phyloP scores from a whole-genome alignment of 192 early-diverging fungal genomes.

The Coemansia sp. region DNA sequence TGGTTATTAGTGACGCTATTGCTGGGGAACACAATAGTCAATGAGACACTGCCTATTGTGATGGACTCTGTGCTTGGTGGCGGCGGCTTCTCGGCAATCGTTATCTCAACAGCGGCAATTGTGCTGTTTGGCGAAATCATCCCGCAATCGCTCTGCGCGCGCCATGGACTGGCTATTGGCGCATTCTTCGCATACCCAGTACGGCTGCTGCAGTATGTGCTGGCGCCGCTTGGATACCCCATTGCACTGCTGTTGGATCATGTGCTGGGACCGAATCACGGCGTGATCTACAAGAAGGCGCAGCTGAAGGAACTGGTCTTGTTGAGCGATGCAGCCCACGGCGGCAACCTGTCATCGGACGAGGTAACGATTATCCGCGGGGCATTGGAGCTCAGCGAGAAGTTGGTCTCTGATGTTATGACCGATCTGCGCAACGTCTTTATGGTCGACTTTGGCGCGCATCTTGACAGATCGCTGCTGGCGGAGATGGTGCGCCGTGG shows the following conservation, averaged over 20 bases:
- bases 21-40: constrained; percentile 90
- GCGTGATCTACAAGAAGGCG: constrained; percentile 82
- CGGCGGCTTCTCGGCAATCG: constrained; percentile 77
- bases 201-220: constrained; percentile 62
- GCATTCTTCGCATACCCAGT: constrained; percentile 83
- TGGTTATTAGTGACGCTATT: constrained; percentile 93
- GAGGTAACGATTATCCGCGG: constrained; percentile 80
- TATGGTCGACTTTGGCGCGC: constrained; percentile 62
- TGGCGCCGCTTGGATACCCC: constrained; percentile 74
- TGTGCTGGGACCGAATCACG: constrained; percentile 80
- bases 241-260: constrained; percentile 83
- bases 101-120: constrained; percentile 85
- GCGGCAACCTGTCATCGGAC: constrained; percentile 70
- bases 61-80: constrained; percentile 75
- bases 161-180: constrained; percentile 85
- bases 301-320: constrained; percentile 79
- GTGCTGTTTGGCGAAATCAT: constrained; percentile 97
- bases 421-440: constrained; percentile 69
- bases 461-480: constrained; percentile 58
- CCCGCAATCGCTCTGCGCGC: constrained; percentile 86
- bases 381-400: constrained; percentile 73
- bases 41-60: constrained; percentile 90
- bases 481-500: constrained; percentile 65
- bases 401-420: constrained; percentile 67
- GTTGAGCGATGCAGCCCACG: constrained; percentile 66